Evolutionary conservation across 176 grass and related monocot genomes (phyloP).

Genomic region (Themeda triandra): DNA sequence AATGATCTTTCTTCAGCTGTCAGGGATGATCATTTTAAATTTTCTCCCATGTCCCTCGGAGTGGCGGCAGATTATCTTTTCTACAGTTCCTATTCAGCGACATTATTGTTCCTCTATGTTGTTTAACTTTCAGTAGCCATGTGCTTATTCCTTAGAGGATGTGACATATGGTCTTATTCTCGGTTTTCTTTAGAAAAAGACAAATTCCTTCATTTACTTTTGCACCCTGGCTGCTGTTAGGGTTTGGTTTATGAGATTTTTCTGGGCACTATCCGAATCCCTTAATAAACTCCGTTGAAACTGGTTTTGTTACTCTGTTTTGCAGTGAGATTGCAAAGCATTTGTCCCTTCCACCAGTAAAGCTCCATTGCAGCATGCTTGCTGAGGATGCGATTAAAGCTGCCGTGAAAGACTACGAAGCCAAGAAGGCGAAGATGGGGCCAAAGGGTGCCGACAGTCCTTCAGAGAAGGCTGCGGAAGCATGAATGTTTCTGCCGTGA

Average conservation of each 20-base stretch:
- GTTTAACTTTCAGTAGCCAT: not conserved
- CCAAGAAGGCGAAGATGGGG: constrained; percentile 51
- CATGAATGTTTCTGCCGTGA: constrained; percentile 14
- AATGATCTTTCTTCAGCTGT: not conserved
- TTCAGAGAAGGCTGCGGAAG: constrained; percentile 38
- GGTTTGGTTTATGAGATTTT: not conserved
- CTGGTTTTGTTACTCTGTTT: constrained; percentile 7
- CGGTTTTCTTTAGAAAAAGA: not conserved
- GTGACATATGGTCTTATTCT: not conserved
- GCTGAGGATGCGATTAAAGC: constrained; percentile 98
- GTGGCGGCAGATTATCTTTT: not conserved
- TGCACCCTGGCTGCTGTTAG: too few species aligned
- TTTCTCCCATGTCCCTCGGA: not conserved
- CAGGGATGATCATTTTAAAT: not conserved
- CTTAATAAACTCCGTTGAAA: not conserved
- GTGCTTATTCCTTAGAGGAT: not conserved
- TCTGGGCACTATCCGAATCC: not conserved
- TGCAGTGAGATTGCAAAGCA: constrained; percentile 92
- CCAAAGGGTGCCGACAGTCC: constrained; percentile 8
- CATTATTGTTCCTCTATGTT: not conserved
- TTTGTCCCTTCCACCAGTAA: constrained; percentile 93
- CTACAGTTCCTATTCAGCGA: not conserved
- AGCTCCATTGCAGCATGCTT: constrained; percentile 98
- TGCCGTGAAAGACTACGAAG: constrained; percentile 93
- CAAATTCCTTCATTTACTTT: not conserved